phyloP scores from a whole-genome alignment of 148 eudicot species.

The Camellia sinensis region DNA sequence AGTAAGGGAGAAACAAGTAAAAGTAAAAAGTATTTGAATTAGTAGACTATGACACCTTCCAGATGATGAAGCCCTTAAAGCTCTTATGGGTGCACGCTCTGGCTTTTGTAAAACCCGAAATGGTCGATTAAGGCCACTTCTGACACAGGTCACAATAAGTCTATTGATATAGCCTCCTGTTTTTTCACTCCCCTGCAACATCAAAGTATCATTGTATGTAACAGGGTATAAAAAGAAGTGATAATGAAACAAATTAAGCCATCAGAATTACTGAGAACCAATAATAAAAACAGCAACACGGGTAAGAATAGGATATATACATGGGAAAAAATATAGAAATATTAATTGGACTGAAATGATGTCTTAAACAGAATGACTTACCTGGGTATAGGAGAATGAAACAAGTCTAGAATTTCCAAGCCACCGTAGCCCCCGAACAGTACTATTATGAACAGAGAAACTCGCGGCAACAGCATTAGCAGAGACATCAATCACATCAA shows the following conservation, averaged over 20 bases:
- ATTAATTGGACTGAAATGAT: constrained; percentile 2
- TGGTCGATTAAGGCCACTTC: constrained; percentile 89
- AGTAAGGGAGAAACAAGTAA: constrained; percentile 10
- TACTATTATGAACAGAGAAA: constrained; percentile 71
- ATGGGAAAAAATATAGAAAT: neutral
- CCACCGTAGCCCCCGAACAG: constrained; percentile 94
- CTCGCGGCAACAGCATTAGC: constrained; percentile 87
- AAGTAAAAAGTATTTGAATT: constrained; percentile 10
- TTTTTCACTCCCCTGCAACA: constrained; percentile 77
- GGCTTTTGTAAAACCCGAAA: constrained; percentile 93
- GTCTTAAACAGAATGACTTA: constrained; percentile 18
- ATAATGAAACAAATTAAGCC: constrained; percentile 1
- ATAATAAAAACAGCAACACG: neutral
- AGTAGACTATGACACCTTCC: constrained; percentile 60
- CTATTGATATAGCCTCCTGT: constrained; percentile 83
- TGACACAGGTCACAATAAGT: constrained; percentile 86
- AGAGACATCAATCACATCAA: constrained; percentile 86
- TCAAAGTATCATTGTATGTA: constrained; percentile 9
- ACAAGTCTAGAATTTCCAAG: constrained; percentile 94
- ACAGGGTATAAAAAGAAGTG: neutral
- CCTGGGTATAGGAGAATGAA: constrained; percentile 89
- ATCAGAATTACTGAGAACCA: neutral
- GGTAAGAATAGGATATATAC: neutral
- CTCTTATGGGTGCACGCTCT: constrained; percentile 97
- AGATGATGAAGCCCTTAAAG: constrained; percentile 94